These are phyloP conservation scores for Ustilago bromivora DNA, from an alignment of 1,284 basidiomycete species.

Conservation along the genomic window DNA sequence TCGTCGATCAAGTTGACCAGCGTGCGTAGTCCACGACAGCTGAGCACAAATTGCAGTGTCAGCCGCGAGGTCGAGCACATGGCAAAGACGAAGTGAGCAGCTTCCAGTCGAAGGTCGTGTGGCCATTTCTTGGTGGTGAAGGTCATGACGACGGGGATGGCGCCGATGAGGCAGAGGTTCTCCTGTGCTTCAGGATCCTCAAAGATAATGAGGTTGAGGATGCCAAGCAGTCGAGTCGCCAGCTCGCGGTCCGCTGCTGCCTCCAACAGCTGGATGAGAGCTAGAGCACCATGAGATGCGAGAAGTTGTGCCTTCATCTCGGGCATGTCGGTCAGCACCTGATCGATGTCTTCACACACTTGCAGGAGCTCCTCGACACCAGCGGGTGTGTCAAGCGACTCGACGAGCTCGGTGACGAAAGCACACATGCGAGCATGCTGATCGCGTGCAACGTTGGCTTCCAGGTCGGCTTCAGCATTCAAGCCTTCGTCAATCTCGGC, in stretches of 20 bases:
- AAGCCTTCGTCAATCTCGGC: conserved; percentile 62
- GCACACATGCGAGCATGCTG: conserved; percentile 80
- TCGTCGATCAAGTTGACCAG: conserved; percentile 96
- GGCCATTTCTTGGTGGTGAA: conserved; percentile 95
- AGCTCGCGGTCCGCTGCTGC: conserved; percentile 83
- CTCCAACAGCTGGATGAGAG: conserved; percentile 91
- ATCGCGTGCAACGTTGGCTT: conserved; percentile 63
- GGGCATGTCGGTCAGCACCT: conserved; percentile 82
- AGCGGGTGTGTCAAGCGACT: conserved; percentile 82
- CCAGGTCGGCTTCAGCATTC: conserved; percentile 58
- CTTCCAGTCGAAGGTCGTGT: conserved; percentile 91
- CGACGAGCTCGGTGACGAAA: conserved; percentile 84
- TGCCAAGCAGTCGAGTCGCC: conserved; percentile 83
- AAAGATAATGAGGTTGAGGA: conserved; percentile 89
- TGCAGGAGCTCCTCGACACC: conserved; percentile 83
- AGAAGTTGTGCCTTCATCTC: conserved; percentile 91
- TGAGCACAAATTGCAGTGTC: conserved; percentile 74
- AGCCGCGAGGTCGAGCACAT: conserved; percentile 91
- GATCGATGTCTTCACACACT: conserved; percentile 87
- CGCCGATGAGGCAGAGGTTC: conserved; percentile 90
- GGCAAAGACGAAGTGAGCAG: conserved; percentile 91
- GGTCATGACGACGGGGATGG: conserved; percentile 72
- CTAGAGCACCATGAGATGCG: conserved; percentile 91
- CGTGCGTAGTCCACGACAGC: conserved; percentile 91
- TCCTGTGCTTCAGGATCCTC: conserved; percentile 87